Evolutionary conservation across 1,139 yeast species (phyloP), one percentile per base, ranked within the genome.

Genomic region (Ashbya aceris): DNA sequence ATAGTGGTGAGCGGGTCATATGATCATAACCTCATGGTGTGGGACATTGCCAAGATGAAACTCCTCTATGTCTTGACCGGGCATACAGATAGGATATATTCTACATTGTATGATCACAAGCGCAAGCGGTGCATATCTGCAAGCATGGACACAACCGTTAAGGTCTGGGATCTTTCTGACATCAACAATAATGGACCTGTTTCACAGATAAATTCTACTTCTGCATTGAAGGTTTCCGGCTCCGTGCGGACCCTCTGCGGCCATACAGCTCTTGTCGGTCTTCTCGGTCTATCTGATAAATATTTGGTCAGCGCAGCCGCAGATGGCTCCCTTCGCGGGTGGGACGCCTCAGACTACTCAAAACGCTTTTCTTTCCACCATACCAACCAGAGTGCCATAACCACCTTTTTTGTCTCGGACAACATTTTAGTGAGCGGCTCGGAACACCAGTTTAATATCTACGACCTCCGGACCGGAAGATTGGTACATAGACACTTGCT

Each of bases 251-350:
- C 58, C 2, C 41, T 50, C 73, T 81, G 27, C 45, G 96, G 96
- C 0, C 98, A 91, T 61, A 79, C 86, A 0, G 84, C 93, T 10
- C 67, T 91, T 14, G 98, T 91, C 14, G 98, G 98, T 0, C 67
- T 91, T 17, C 69, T 93, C 29, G 87, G 84, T 38, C 71, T 89
- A 20, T 80, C 86, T 7, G 79, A 83, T 34, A 79, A 82, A 14
- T 79, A 78, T 34, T 69, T 91, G n/a, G 95, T 91, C 2, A 83
- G 95, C 32, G 98, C 96, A 0, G 97, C 97, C 1, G 97, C 97
- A 0, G 98, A 91, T 60, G 77, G 94, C 1, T 81, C 96, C 0
- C 70, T 91, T 36, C 71, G 96, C 39, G 82, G 91, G 2, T 91
- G 98, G 98, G 83, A 91, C 58, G 93, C 96, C 1, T 76, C 75